phyloP scores from a whole-genome alignment of 2,329 filamentous ascomycete species.

The Aspergillus fijiensis region DNA sequence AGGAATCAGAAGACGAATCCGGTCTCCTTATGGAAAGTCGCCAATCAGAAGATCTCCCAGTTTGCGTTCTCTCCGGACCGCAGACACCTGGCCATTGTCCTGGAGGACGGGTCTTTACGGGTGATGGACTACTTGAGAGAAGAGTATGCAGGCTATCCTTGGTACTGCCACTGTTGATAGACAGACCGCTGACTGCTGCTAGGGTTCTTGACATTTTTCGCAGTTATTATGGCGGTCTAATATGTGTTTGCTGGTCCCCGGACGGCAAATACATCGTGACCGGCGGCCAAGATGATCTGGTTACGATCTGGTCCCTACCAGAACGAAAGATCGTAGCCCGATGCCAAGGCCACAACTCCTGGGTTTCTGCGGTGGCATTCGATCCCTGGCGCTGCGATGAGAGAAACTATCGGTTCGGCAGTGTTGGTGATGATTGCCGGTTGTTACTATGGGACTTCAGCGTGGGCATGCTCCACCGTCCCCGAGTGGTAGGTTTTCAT shows the following conservation, averaged over 20 bases:
- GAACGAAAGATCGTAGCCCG: constrained; percentile 84
- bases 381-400: constrained; percentile 97
- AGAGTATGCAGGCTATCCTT: constrained; percentile 57
- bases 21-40: constrained; percentile 87
- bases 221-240: constrained; percentile 90
- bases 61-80: constrained; percentile 91
- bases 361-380: constrained; percentile 90
- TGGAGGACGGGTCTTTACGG: constrained; percentile 84
- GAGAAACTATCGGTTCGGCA: constrained; percentile 91
- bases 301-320: constrained; percentile 90
- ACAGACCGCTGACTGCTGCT: constrained; percentile 8
- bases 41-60: constrained; percentile 84
- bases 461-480: constrained; percentile 90
- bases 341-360: constrained; percentile 93
- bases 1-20: constrained; percentile 93
- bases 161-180: background rate
- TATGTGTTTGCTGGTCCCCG: constrained; percentile 95
- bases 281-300: constrained; percentile 90
- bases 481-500: constrained; percentile 67
- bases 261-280: constrained; percentile 95
- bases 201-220: constrained; percentile 84
- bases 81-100: constrained; percentile 81
- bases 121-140: constrained; percentile 92
- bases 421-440: constrained; percentile 89
- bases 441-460: constrained; percentile 96